Evolutionary conservation across 2,329 filamentous ascomycete genomes (phyloP).

Genomic region (Botrytis aclada): DNA sequence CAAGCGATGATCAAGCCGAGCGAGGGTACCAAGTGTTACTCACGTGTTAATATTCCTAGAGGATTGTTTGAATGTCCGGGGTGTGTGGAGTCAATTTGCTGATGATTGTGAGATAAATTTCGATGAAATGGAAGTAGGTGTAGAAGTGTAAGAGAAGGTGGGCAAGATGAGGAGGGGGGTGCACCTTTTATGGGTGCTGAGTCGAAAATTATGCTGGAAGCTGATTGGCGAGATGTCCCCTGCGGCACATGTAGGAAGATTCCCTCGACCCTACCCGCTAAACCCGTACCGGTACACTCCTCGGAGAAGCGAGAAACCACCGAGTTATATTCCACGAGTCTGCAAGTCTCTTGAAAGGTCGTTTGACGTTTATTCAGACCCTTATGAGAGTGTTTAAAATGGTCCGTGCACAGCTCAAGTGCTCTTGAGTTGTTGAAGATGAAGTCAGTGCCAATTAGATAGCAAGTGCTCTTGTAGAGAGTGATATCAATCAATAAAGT

Average conservation of each 20-base stretch:
- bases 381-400: background rate
- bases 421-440: slow-evolving; percentile 2
- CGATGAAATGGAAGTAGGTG: slow-evolving; percentile 22
- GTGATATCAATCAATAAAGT: background rate
- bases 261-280: slow-evolving; percentile 22
- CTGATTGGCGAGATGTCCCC: slow-evolving; percentile 17
- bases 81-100: slow-evolving; percentile 31
- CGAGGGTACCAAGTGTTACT: slow-evolving; percentile 36
- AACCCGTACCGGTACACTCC: slow-evolving; percentile 25
- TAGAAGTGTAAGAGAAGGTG: slow-evolving; percentile 35
- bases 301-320: background rate
- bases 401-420: slow-evolving; percentile 14
- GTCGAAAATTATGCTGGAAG: slow-evolving; percentile 11
- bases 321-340: background rate
- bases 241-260: slow-evolving; percentile 19
- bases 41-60: slow-evolving; percentile 31
- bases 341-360: background rate
- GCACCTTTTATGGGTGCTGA: slow-evolving; percentile 32
- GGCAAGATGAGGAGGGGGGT: slow-evolving; percentile 30
- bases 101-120: slow-evolving; percentile 24
- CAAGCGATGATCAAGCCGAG: slow-evolving; percentile 31
- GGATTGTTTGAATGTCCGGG: slow-evolving; percentile 26
- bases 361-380: background rate
- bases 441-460: background rate
- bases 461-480: slow-evolving; percentile 7